Conservation (phyloP, 805 yeast genomes). For the Tetrapisispora taiwanensis region DNA sequence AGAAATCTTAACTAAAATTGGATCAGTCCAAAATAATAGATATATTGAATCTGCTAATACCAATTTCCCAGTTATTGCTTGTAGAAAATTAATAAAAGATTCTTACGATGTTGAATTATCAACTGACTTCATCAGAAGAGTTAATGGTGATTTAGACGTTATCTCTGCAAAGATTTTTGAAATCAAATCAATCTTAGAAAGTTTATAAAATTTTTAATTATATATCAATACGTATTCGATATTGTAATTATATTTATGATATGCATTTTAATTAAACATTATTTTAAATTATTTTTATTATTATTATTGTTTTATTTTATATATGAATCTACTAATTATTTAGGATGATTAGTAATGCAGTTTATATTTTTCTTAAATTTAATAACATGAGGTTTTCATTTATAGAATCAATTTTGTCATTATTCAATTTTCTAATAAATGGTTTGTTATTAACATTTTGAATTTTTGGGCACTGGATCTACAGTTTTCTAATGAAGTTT, state of each 20-base stretch:
- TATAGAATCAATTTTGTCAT: background rate
- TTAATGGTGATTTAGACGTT: conserved; percentile 23
- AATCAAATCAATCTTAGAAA: conserved; percentile 21
- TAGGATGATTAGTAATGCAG: background rate
- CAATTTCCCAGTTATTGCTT: conserved; percentile 15
- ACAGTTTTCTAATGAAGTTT: conserved; percentile 34
- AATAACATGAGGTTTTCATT: background rate
- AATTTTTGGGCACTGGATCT: conserved; percentile 22
- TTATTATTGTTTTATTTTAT: background rate
- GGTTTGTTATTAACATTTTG: conserved; percentile 14
- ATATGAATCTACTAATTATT: background rate
- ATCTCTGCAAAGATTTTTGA: conserved; percentile 21
- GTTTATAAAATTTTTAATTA: conserved; percentile 3
- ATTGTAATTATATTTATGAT: background rate
- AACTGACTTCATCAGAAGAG: conserved; percentile 23
- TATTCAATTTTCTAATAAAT: conserved; percentile 9
- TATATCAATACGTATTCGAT: background rate
- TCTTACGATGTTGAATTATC: conserved; percentile 31
- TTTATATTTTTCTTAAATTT: background rate
- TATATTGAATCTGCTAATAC: conserved; percentile 16
- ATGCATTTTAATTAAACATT: background rate
- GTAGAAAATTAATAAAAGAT: conserved; percentile 26
- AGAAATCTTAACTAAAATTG: conserved; percentile 13
- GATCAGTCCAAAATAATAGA: conserved; percentile 18
- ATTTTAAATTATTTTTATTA: background rate